A percentile compares a stretch with the other conserved stretches of the same genome.
These are phyloP conservation scores for Fonsecaea nubica DNA, from an alignment of 2,329 filamentous ascomycete genomes.

Conservation along the genomic window DNA sequence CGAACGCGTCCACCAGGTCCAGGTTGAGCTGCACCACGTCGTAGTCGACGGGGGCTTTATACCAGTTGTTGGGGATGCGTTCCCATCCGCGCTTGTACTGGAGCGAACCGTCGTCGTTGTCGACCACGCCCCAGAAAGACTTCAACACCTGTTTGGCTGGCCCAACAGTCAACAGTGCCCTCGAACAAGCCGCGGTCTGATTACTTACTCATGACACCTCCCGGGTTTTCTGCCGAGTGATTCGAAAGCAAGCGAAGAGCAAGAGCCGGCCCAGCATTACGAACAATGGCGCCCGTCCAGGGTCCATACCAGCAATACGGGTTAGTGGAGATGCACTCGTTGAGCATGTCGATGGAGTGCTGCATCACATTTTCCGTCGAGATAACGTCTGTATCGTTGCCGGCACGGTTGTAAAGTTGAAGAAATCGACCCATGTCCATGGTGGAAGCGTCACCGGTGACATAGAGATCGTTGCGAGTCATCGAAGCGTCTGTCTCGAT, in stretches of 20 bases:
- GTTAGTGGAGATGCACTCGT: constrained; percentile 58
- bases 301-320: constrained; percentile 63
- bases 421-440: constrained; percentile 62
- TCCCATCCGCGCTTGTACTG: constrained; percentile 58
- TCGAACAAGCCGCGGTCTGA: neutral
- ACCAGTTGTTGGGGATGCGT: constrained; percentile 62
- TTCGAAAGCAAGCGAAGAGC: constrained; percentile 54
- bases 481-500: constrained; percentile 62
- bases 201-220: constrained; percentile 47
- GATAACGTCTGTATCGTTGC: constrained; percentile 44
- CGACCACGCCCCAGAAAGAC: constrained; percentile 56
- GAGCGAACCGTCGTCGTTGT: constrained; percentile 50
- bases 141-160: constrained; percentile 52
- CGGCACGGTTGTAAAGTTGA: constrained; percentile 53
- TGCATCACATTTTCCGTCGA: constrained; percentile 34
- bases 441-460: constrained; percentile 57
- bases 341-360: constrained; percentile 54
- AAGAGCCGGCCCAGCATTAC: constrained; percentile 59
- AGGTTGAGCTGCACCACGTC: constrained; percentile 52
- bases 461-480: constrained; percentile 61
- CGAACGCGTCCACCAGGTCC: constrained; percentile 50
- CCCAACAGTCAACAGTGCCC: constrained; percentile 8
- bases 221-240: constrained; percentile 51
- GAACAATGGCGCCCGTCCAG: constrained; percentile 57
- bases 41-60: constrained; percentile 54